A percentile compares a stretch with the other conserved stretches of the same genome.
Conservation (phyloP, 169 alveolate species). For the Cryptosporidium muris region DNA sequence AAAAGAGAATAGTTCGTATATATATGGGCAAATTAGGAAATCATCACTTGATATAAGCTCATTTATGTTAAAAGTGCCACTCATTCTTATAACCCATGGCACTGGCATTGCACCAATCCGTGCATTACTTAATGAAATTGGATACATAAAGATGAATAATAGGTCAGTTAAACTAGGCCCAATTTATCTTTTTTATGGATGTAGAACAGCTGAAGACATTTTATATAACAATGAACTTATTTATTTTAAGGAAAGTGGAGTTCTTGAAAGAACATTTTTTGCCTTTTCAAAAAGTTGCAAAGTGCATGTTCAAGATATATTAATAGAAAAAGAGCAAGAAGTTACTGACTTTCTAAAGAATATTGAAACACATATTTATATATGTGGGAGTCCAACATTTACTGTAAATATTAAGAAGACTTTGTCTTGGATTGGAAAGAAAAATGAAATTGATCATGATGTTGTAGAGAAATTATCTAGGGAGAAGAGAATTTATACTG, state of each 20-base stretch:
- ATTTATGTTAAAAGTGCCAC: background rate
- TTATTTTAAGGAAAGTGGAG: constrained; percentile 5
- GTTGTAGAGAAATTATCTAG: constrained; percentile 12
- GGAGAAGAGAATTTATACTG: constrained; percentile 17
- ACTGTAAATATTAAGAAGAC: constrained; percentile 5
- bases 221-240: constrained; percentile 42
- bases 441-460: background rate
- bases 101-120: constrained; percentile 66
- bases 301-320: constrained; percentile 19
- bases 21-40: constrained; percentile 21
- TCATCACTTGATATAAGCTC: constrained; percentile 2
- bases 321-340: background rate
- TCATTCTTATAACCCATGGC: constrained; percentile 43
- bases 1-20: background rate
- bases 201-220: constrained; percentile 40
- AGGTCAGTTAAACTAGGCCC: background rate
- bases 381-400: constrained; percentile 47
- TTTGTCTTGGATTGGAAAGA: background rate
- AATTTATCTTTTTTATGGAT: constrained; percentile 45
- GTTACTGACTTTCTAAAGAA: background rate
- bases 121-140: constrained; percentile 47
- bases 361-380: constrained; percentile 3
- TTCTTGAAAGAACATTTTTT: constrained; percentile 14
- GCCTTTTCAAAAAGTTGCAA: constrained; percentile 34
- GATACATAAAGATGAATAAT: background rate